Base-by-base conservation (phyloP, 2,329 filamentous ascomycete genomes). In the Chaetomium sp. region DNA sequence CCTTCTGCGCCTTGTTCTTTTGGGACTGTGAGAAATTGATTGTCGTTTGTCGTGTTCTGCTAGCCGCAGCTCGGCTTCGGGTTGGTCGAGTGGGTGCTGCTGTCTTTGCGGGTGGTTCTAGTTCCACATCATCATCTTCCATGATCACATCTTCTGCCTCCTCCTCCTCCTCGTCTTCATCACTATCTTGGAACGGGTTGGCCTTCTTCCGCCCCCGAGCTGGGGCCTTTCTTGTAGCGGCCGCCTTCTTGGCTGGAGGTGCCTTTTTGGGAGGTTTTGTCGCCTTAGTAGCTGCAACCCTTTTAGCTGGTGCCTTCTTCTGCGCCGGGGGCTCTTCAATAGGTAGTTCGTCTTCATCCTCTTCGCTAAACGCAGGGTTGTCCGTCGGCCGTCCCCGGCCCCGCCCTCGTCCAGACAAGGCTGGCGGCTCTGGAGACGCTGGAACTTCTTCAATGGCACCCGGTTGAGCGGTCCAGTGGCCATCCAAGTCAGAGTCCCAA, bases 401-500 rank as follows among this genome's bases (percentile, higher is more conserved):
- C 62, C 64, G 59, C 57, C 60, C 62, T 63, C 34, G 34, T 37
- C n/a, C 40, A 3, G 27, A 42, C 6, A 11, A 42, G 40, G 40
- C 7, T 8, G 53, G 35, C 4, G 53, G 35, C 56, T 62, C 43
- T 73, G 58, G 79, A 72, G 19, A 75, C 67, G 9, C 64, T 6
- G 67, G 65, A 10, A 67, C 68, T n/a, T 79, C 72, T 45, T 84
- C 76, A 5, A 84, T 69, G 1, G 86, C 88, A 6, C 81, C 85
- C 0, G 88, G 82, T 56, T 90, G 84, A 48, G 94, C 87, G 58
- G 87, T 87, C 91, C 92, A 97, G 50, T 79, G 79, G 0, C 91
- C 94, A 49, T 96, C 87, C 33, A 91, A 74, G 61, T 97, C 92
- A n/a, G 84, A 89, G 66, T 97, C 90, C 91, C 91, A 97, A 2